Base-by-base conservation (phyloP, 768 basidiomycete genomes). In the Tricholoma matsutake region DNA sequence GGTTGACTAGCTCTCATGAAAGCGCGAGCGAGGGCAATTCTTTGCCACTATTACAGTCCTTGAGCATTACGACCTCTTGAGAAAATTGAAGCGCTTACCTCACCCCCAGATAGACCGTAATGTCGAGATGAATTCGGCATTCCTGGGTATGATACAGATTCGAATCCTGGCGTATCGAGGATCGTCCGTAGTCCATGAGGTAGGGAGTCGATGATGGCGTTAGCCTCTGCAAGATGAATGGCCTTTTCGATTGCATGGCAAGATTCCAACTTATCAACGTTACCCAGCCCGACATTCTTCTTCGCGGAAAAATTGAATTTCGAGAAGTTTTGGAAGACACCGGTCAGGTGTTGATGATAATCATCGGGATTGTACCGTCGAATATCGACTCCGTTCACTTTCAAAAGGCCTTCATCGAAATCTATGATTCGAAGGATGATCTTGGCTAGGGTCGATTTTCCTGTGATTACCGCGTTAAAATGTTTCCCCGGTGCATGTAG, bases 221-320 rank as follows among this genome's bases (percentile, higher is more conserved):
- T 84, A 14, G 90, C 92, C 53, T 89, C 88, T 22, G 89, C 92
- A 34, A 90, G 78, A 51, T 78, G 78, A 41, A 94, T 74, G n/a
- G 93, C 92, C 18, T 76, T 74, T 61, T 83, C 77, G 58, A 95
- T 78, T 10, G 84, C 83, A 3, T 77, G 73, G 14, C 80, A 79
- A 56, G 83, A 81, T 35, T 79, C 75, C 63, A 94, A 72, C 65
- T 85, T 82, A 13, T 83, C 82, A 18, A 94, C 83, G 65, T 81
- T 84, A 18, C 94, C 93, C 3, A 95, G 75, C n/a, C 93, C 94
- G 29, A 94, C 86, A 69, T 96, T 96, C 70, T 94, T 91, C 63
- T 86, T 80, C 16, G 93, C 80, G 0, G 91, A 86, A 5, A 87
- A 81, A 67, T 85, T 87, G 70, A 89, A 93, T 69, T 88, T 88